phyloP scores from a whole-genome alignment of 495 filamentous ascomycete genomes.

The Xylaria castorea region DNA sequence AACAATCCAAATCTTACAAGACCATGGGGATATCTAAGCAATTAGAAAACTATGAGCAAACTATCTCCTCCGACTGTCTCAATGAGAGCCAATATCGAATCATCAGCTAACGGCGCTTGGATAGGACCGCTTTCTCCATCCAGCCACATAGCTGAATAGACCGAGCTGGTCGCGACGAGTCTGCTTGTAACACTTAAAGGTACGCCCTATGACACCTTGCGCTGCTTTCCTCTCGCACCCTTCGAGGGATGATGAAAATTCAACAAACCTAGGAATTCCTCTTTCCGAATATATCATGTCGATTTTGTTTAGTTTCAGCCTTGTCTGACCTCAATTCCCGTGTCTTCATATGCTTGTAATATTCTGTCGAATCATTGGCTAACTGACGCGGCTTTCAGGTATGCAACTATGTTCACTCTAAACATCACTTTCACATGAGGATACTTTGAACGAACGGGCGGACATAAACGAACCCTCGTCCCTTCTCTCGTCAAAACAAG shows the following conservation, averaged over 20 bases:
- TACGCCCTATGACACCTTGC: conserved; percentile 19
- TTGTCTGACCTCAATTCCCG: conserved; percentile 77
- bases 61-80: conserved; percentile 5
- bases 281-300: conserved; percentile 89
- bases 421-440: conserved; percentile 67
- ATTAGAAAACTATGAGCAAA: conserved; percentile 74
- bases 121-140: conserved; percentile 14
- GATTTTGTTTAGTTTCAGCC: conserved; percentile 98
- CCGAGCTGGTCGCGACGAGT: not conserved
- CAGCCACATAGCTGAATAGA: not conserved
- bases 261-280: conserved; percentile 92
- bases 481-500: conserved; percentile 69
- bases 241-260: conserved; percentile 80
- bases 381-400: conserved; percentile 57
- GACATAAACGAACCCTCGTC: conserved; percentile 81
- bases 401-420: conserved; percentile 48
- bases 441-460: conserved; percentile 98
- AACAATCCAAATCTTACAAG: conserved; percentile 87
- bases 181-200: conserved; percentile 30
- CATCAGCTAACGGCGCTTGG: conserved; percentile 8
- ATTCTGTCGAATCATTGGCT: conserved; percentile 33
- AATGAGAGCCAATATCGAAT: not conserved
- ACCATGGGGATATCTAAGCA: conserved; percentile 67
- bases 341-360: conserved; percentile 40
- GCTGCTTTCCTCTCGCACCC: not conserved